Conservation (phyloP, 225 moss, liverwort and hornwort genomes). For the Pseudoscleropodium purum region DNA sequence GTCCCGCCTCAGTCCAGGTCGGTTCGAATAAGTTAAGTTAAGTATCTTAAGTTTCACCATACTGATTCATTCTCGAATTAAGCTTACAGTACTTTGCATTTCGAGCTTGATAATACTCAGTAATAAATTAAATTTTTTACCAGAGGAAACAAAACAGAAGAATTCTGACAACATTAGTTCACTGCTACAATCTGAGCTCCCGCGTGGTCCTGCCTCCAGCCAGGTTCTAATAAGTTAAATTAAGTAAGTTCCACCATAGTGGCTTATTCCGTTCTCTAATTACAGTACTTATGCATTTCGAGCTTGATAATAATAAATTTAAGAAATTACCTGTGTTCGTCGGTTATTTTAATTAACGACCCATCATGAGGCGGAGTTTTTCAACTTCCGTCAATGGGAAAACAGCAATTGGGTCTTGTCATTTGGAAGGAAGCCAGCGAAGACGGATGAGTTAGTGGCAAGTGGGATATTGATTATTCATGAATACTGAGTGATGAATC, state of each 20-base stretch:
- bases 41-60: background rate
- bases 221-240: background rate
- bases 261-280: background rate
- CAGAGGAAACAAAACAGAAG: background rate
- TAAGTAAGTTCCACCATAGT: no score
- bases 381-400: background rate
- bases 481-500: background rate
- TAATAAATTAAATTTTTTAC: no score
- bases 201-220: no score
- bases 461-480: background rate
- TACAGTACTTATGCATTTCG: background rate
- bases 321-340: background rate
- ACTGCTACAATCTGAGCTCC: background rate
- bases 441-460: background rate
- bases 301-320: background rate
- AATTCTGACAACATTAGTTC: background rate
- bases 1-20: no score
- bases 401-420: background rate
- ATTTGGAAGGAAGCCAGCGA: background rate
- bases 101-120: background rate
- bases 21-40: background rate
- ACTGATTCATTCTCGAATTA: background rate
- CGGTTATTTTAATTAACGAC: no score
- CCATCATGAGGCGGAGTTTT: no score
- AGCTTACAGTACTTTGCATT: background rate